Percentiles rank a stretch among this genome's conserved stretches.
These are phyloP conservation scores for Chlorella sp. DNA, from an alignment of 139 green algal species.

Conservation along the genomic window DNA sequence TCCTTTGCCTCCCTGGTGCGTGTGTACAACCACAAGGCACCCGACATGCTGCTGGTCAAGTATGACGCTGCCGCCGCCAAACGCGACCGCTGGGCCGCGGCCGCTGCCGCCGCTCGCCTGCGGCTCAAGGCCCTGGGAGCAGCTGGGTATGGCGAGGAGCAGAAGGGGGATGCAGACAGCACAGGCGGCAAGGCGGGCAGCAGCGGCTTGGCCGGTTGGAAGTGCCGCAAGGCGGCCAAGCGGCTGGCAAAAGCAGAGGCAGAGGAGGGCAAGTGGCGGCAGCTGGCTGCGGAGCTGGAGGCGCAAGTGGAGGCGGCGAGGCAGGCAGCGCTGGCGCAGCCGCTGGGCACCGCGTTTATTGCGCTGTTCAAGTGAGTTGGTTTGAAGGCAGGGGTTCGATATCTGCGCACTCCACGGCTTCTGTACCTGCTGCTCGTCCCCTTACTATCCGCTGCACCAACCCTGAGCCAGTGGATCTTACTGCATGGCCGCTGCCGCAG, in stretches of 20 bases:
- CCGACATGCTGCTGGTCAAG: background rate
- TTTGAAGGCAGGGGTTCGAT: too few relatives aligned
- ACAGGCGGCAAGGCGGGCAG: background rate
- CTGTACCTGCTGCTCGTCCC: too few relatives aligned
- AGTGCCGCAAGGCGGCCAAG: too few relatives aligned
- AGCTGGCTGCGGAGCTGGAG: background rate
- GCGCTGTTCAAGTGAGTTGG: conserved; percentile 14
- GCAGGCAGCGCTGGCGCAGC: background rate
- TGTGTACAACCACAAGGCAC: conserved; percentile 7
- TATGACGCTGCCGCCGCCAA: background rate
- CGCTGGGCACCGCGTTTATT: conserved; percentile 26
- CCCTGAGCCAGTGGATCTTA: too few relatives aligned
- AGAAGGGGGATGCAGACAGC: too few relatives aligned
- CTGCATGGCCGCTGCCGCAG: too few relatives aligned
- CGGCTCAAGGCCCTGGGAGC: background rate
- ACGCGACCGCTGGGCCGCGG: background rate
- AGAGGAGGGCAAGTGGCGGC: background rate
- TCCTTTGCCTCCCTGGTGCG: conserved; percentile 7
- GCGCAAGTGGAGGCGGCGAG: background rate
- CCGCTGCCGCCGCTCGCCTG: background rate
- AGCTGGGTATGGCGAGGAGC: too few relatives aligned
- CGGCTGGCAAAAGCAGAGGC: conserved; percentile 1
- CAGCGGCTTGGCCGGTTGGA: background rate
- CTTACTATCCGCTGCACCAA: too few relatives aligned
- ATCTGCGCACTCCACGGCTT: too few relatives aligned